Percentiles rank a stretch among this genome's conserved stretches.
Evolutionary conservation across 176 grass and related monocot species (phyloP).

Genomic region (Oryza meyeriana): DNA sequence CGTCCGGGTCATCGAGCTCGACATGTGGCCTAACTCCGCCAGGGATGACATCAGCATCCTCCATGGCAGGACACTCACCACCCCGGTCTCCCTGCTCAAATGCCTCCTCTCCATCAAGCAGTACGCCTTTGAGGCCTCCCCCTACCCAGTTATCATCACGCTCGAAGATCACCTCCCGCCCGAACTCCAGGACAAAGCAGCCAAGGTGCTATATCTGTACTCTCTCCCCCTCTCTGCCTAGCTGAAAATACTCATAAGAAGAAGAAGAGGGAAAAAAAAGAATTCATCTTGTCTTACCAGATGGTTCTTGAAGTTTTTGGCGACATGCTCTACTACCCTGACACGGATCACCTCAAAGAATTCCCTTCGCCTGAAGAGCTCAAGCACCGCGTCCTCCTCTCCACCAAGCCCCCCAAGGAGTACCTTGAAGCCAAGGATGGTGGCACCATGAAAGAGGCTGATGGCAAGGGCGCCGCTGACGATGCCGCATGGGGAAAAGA

Average conservation of each 20-base stretch:
- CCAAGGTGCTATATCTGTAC: slow-evolving; percentile 43
- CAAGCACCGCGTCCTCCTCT: slow-evolving; percentile 69
- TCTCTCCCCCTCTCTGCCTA: no score
- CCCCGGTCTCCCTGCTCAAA: slow-evolving; percentile 80
- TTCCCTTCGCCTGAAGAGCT: slow-evolving; percentile 84
- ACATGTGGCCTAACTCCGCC: slow-evolving; percentile 89
- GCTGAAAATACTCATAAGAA: no score
- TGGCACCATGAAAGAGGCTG: slow-evolving; percentile 40
- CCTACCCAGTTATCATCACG: slow-evolving; percentile 91
- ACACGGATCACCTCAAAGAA: slow-evolving; percentile 50
- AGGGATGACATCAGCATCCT: slow-evolving; percentile 80
- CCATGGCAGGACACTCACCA: slow-evolving; percentile 87
- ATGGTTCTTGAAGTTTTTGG: slow-evolving; percentile 83
- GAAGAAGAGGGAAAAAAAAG: no score
- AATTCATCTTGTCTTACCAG: slow-evolving; percentile 14
- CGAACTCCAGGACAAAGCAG: slow-evolving; percentile 91
- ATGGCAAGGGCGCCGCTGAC: slow-evolving; percentile 44
- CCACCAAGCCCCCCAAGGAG: slow-evolving; percentile 91
- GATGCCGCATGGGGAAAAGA: slow-evolving; percentile 77
- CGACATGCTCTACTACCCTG: slow-evolving; percentile 66
- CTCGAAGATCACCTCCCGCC: slow-evolving; percentile 86
- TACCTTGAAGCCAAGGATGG: slow-evolving; percentile 65
- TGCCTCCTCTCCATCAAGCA: slow-evolving; percentile 87
- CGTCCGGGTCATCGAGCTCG: slow-evolving; percentile 92
- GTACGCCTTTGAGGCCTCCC: slow-evolving; percentile 80